Evolutionary conservation across 1,139 yeast species (phyloP).

Genomic region (Saccharomyces hybrid): DNA sequence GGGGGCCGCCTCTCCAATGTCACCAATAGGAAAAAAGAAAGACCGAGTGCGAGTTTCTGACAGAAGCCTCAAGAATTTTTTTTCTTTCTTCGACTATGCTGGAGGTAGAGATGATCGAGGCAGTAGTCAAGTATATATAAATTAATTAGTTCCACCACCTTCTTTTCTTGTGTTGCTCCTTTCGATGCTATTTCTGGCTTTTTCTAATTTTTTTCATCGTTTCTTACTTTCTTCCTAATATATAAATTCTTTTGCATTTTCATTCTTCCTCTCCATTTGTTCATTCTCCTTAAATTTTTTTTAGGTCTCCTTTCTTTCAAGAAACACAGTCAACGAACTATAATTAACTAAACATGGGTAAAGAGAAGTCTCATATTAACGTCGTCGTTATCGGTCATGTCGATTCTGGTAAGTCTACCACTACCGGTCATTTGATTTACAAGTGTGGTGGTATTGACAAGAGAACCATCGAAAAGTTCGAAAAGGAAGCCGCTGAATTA

Average conservation of each 20-base stretch:
- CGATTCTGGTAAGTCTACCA: no score
- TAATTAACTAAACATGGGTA: no score
- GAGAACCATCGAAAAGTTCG: no score
- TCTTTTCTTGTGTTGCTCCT: constrained; percentile 1
- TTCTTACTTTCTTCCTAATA: not conserved
- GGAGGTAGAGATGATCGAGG: not conserved
- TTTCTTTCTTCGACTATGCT: not conserved
- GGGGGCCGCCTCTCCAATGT: not conserved
- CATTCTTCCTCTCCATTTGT: not conserved
- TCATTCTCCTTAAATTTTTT: not conserved
- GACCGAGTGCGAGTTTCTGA: not conserved
- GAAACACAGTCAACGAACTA: constrained; percentile 5
- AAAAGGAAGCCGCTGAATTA: no score
- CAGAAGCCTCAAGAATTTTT: not conserved
- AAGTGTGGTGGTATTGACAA: no score
- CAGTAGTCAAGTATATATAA: constrained; percentile 1
- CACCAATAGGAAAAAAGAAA: not conserved
- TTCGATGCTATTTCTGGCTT: not conserved
- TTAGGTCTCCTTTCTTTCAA: not conserved
- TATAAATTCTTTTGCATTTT: constrained; percentile 1
- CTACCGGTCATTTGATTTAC: no score
- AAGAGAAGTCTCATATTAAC: no score
- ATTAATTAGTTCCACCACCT: not conserved
- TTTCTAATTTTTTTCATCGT: not conserved
- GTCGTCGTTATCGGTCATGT: no score